phyloP scores from a whole-genome alignment of 805 yeast genomes.

The Metschnikowia cubensis region DNA sequence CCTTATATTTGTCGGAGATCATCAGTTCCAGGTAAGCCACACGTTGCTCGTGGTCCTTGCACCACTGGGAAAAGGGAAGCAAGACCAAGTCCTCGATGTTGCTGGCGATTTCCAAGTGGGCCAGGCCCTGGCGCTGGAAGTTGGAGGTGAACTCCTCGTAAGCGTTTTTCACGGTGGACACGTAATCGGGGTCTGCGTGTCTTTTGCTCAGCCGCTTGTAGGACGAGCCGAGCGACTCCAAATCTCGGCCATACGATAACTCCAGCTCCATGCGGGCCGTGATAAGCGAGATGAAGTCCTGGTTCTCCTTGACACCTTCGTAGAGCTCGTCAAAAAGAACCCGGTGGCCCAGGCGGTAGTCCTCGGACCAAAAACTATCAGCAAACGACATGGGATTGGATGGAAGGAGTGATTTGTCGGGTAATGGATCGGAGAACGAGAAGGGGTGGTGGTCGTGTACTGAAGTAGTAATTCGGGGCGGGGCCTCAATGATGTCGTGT shows the following conservation, averaged over 20 bases:
- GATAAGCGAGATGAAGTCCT: slow-evolving; percentile 62
- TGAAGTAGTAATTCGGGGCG: too few relatives aligned
- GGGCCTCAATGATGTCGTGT: too few relatives aligned
- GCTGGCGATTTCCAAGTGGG: slow-evolving; percentile 58
- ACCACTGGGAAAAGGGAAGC: slow-evolving; percentile 72
- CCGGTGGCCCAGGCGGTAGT: slow-evolving; percentile 52
- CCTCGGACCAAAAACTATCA: slow-evolving; percentile 74
- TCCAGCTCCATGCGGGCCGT: slow-evolving; percentile 72
- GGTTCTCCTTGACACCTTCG: slow-evolving; percentile 67
- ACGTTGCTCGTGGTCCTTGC: slow-evolving; percentile 65
- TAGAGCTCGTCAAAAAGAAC: slow-evolving; percentile 49
- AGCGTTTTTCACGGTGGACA: slow-evolving; percentile 61
- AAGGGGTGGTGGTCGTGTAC: too few relatives aligned
- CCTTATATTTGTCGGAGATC: slow-evolving; percentile 47
- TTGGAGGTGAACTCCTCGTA: slow-evolving; percentile 53
- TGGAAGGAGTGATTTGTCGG: neutral
- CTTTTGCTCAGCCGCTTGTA: slow-evolving; percentile 41
- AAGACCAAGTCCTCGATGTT: slow-evolving; percentile 58
- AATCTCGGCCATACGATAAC: slow-evolving; percentile 54
- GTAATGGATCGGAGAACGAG: too few relatives aligned
- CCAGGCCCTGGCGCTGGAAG: slow-evolving; percentile 54
- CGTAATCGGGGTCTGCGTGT: slow-evolving; percentile 48
- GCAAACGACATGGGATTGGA: slow-evolving; percentile 53
- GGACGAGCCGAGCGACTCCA: slow-evolving; percentile 42
- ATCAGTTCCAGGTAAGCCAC: slow-evolving; percentile 57